Conservation (phyloP, 2,329 filamentous ascomycete genomes). For the Metarhizium sp. region DNA sequence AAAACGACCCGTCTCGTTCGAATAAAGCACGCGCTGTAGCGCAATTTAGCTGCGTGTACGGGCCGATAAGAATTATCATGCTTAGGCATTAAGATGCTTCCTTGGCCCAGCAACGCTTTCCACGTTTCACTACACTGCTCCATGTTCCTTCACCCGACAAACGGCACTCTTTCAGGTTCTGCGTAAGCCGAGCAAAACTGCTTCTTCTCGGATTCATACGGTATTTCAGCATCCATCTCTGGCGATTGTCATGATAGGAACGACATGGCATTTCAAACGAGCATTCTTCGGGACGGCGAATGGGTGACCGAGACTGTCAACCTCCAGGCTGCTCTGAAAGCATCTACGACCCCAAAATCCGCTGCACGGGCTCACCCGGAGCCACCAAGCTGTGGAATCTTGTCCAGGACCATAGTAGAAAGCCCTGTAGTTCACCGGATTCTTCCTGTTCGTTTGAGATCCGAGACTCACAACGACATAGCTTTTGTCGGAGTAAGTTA, state of each 20-base stretch:
- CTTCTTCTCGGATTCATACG: neutral
- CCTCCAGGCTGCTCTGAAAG: conserved; percentile 31
- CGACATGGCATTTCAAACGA: conserved; percentile 42
- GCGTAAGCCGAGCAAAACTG: neutral
- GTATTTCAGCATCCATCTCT: neutral
- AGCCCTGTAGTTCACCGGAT: conserved; percentile 71
- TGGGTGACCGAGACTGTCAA: conserved; percentile 48
- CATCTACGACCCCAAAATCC: conserved; percentile 22
- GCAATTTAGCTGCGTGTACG: neutral
- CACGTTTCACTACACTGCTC: neutral
- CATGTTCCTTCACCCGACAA: neutral
- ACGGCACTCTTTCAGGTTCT: neutral
- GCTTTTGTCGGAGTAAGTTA: conserved; percentile 69
- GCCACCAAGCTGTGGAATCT: conserved; percentile 55
- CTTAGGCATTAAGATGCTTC: neutral
- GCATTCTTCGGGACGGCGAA: conserved; percentile 41
- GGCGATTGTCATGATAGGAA: conserved; percentile 9
- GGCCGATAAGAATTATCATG: neutral
- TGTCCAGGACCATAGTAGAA: conserved; percentile 69
- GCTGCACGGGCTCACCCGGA: conserved; percentile 21
- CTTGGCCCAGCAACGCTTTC: neutral
- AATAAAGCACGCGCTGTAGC: neutral
- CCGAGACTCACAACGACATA: conserved; percentile 64
- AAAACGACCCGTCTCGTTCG: neutral
- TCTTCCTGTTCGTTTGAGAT: conserved; percentile 68